Conservation (phyloP, 2,329 filamentous ascomycete species). For the Sporothrix sp. region DNA sequence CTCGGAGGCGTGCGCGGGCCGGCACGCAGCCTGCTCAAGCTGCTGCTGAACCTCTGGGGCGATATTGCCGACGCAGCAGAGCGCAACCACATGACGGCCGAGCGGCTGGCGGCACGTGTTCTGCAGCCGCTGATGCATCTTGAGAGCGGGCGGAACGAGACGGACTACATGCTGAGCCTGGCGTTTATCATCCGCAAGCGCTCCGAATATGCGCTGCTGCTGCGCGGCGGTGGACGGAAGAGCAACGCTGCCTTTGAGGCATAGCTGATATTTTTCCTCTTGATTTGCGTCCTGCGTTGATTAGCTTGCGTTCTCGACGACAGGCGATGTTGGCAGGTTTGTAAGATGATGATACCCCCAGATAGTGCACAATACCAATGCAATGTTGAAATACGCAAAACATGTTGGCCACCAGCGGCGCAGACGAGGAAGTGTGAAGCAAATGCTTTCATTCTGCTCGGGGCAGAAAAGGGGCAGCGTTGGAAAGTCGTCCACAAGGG, state of each 20-base stretch:
- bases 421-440: too few relatives aligned
- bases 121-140: constrained; percentile 33
- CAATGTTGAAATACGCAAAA: too few relatives aligned
- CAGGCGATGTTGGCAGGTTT: background rate
- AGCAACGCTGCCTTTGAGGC: constrained; percentile 21
- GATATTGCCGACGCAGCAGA: constrained; percentile 31
- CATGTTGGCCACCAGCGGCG: too few relatives aligned
- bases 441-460: too few relatives aligned
- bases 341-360: constrained; percentile 10
- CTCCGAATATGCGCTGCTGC: constrained; percentile 30
- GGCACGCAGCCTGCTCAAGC: constrained; percentile 30
- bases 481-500: too few relatives aligned
- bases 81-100: constrained; percentile 35
- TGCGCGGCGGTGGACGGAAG: constrained; percentile 25
- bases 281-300: background rate
- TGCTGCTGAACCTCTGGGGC: constrained; percentile 35
- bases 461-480: too few relatives aligned
- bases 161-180: constrained; percentile 34
- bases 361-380: background rate
- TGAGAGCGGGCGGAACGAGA: constrained; percentile 23
- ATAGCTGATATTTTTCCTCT: background rate
- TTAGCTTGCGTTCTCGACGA: background rate
- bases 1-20: constrained; percentile 30
- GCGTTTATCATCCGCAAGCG: constrained; percentile 36
- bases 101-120: constrained; percentile 30